These are phyloP conservation scores for Leptodontidium sp. DNA, from an alignment of 2,329 filamentous ascomycete species.

Conservation along the genomic window DNA sequence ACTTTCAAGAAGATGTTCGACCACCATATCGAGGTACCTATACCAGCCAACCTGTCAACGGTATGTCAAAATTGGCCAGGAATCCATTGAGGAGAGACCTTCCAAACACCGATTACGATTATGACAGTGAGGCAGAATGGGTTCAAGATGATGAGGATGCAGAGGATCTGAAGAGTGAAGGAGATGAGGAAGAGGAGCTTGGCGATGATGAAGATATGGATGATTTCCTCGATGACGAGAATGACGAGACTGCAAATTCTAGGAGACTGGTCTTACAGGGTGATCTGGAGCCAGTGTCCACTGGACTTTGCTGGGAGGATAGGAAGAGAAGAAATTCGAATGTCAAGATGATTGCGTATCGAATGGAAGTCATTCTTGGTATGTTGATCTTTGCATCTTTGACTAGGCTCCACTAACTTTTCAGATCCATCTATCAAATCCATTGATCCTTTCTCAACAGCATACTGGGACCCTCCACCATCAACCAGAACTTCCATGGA, in stretches of 20 bases:
- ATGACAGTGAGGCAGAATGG: conserved; percentile 89
- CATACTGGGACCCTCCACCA: conserved; percentile 71
- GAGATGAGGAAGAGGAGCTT: conserved; percentile 73
- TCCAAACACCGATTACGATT: conserved; percentile 76
- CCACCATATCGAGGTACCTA: conserved; percentile 78
- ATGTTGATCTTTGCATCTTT: conserved; percentile 25
- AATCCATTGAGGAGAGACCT: conserved; percentile 63
- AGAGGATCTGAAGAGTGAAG: conserved; percentile 64
- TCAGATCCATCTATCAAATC: conserved; percentile 52
- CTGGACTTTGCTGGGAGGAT: conserved; percentile 86
- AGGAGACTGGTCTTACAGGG: conserved; percentile 67
- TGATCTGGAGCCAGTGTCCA: conserved; percentile 78
- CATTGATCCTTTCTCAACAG: conserved; percentile 85
- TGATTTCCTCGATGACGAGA: conserved; percentile 72
- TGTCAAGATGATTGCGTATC: conserved; percentile 65
- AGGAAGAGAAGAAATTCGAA: conserved; percentile 55
- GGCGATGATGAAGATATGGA: conserved; percentile 74
- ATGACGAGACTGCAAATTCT: conserved; percentile 63
- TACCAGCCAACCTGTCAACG: conserved; percentile 56
- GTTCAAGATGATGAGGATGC: conserved; percentile 68
- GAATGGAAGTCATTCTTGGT: conserved; percentile 72
- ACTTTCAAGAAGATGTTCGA: conserved; percentile 70
- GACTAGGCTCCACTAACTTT: conserved; percentile 11
- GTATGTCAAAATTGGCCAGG: conserved; percentile 59
- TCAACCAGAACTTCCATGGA: conserved; percentile 41